Evolutionary conservation across 306 rosid species (phyloP).

Genomic region (Cajanus cajan): DNA sequence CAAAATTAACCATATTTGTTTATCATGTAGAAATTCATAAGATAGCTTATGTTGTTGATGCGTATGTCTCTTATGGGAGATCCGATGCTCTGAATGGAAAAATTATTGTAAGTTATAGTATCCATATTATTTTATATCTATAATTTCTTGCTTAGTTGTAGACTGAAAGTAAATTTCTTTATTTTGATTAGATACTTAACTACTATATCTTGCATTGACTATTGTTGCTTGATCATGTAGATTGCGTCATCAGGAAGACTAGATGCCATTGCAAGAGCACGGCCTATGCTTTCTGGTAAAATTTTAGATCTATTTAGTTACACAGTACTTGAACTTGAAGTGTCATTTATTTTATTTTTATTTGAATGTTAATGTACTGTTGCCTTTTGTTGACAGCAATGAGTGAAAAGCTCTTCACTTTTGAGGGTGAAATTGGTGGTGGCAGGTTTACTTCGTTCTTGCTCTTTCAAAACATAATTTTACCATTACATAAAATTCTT

Average conservation of each 20-base stretch:
- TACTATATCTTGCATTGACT: slow-evolving; percentile 23
- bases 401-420: slow-evolving; percentile 78
- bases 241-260: slow-evolving; percentile 71
- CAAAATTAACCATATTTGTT: slow-evolving; percentile 27
- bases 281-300: slow-evolving; percentile 75
- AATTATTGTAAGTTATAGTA: slow-evolving; percentile 54
- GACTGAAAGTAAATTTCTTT: not conserved
- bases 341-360: not conserved
- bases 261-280: slow-evolving; percentile 69
- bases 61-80: slow-evolving; percentile 59
- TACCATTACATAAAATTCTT: slow-evolving; percentile 1
- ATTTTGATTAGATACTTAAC: slow-evolving; percentile 14
- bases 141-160: slow-evolving; percentile 19
- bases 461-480: slow-evolving; percentile 27
- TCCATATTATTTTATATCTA: not conserved
- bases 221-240: slow-evolving; percentile 44
- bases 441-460: slow-evolving; percentile 66
- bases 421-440: slow-evolving; percentile 88
- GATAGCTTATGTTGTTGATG: slow-evolving; percentile 57
- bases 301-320: slow-evolving; percentile 12
- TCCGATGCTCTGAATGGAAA: slow-evolving; percentile 67
- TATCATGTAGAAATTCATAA: slow-evolving; percentile 54
- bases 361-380: slow-evolving; percentile 22
- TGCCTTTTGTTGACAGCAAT: slow-evolving; percentile 65
- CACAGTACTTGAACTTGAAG: not conserved